A percentile compares a stretch with the other conserved stretches of the same genome.
These are phyloP conservation scores for Coemansia sp. DNA, from an alignment of 192 early-diverging fungal genomes.

Conservation along the genomic window DNA sequence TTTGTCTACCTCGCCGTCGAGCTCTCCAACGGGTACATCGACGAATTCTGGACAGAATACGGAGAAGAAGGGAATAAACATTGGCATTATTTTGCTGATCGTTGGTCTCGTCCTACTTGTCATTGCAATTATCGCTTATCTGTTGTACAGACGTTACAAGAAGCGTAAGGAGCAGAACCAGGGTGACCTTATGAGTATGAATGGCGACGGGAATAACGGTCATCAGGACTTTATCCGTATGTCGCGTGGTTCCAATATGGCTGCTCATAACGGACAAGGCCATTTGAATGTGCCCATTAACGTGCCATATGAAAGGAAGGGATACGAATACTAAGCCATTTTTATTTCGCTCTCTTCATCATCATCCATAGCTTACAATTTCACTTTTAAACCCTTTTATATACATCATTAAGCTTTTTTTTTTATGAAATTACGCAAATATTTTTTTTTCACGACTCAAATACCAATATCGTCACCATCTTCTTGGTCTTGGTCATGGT, in stretches of 20 bases:
- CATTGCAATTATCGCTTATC: conserved; percentile 21
- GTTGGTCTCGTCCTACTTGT: conserved; percentile 26
- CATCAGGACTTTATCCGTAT: not conserved
- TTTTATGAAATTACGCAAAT: not conserved
- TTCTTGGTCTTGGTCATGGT: conserved; percentile 39
- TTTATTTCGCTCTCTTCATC: not conserved
- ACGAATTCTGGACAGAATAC: conserved; percentile 2
- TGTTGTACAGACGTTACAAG: conserved; percentile 33
- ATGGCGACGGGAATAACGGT: not conserved
- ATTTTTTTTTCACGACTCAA: not conserved
- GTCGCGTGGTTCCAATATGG: not conserved
- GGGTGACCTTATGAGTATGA: conserved; percentile 8
- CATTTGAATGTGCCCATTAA: not conserved
- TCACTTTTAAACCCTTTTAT: conserved; percentile 8
- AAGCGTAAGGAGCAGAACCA: conserved; percentile 16
- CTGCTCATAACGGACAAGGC: not conserved
- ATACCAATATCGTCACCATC: conserved; percentile 15
- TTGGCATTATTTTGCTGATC: conserved; percentile 32
- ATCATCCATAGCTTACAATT: not conserved
- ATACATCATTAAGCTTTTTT: conserved; percentile 5
- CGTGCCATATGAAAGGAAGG: not conserved
- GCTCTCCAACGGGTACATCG: not conserved
- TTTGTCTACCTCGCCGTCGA: not conserved
- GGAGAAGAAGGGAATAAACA: conserved; percentile 21
- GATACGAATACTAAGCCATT: not conserved